Base-by-base conservation (phyloP, 805 yeast genomes). In the Lachancea kluyveri region DNA sequence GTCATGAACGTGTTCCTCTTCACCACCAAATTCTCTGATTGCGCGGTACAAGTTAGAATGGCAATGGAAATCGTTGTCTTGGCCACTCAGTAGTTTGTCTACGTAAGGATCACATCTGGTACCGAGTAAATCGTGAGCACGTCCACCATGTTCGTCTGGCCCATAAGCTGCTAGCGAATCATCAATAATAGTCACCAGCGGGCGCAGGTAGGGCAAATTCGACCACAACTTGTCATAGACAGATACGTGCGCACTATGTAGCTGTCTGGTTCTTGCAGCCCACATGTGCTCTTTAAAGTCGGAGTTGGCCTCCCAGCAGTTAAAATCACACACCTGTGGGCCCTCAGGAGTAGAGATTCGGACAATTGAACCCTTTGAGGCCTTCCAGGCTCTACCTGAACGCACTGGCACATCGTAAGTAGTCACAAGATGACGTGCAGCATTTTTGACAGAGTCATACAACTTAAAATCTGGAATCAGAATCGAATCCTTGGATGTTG, bases 81-180 rank as follows among this genome's bases (percentile, higher is more conserved):
- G 76, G 19, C 82, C 83, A 32, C 78, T 70, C 31, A 77, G 59
- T 39, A 77, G 53, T 42, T 71, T 72, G 47, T 77, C 83, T 9
- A 75, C 80, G 43, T 77, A 77, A 1, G 83, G 83, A 43, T 77
- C 83, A 48, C 83, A 77, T 40, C 84, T 61, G 2, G 83, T 77
- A 20, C 83, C 83, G 50, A 77, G 57, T 21, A 79, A 64, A 47
- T 77, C 85, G 47, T 77, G 81, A 28, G 73, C 68, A 36, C 78
- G 59, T 31, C 80, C 80, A 34, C 80, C 79, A 74, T 76, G 70
- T 48, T 74, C 77, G 41, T 75, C 77, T 41, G 71, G 71, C 15
- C 74, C 65, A 40, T 79, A 67, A 21, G 72, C 69, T 4, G 35
- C 31, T 43, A 77, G 58, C 0, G 79, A 66, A 45, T 77, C 83